These are phyloP conservation scores for Thelonectria olida DNA, from an alignment of 2,329 filamentous ascomycete species.

Conservation along the genomic window DNA sequence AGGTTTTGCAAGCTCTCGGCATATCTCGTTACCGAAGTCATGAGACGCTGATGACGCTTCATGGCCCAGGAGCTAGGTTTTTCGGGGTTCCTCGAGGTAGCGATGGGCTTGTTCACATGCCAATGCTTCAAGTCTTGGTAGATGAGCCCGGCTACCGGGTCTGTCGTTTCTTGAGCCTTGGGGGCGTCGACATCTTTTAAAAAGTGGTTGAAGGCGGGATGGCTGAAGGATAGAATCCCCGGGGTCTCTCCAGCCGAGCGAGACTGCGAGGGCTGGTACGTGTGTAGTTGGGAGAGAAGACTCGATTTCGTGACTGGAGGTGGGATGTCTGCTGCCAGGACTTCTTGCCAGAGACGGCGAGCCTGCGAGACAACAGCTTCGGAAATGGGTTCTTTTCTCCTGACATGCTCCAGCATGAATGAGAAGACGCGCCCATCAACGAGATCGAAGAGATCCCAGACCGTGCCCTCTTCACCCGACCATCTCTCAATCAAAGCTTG, in stretches of 20 bases:
- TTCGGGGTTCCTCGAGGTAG: conserved; percentile 50
- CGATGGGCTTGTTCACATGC: conserved; percentile 66
- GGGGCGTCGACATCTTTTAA: conserved; percentile 53
- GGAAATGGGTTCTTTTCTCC: not conserved
- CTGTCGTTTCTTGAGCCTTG: conserved; percentile 38
- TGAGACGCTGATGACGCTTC: conserved; percentile 68
- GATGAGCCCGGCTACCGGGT: conserved; percentile 42
- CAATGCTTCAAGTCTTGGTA: conserved; percentile 66
- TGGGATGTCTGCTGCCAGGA: not conserved
- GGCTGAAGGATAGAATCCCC: conserved; percentile 54
- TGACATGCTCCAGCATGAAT: conserved; percentile 28
- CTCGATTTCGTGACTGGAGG: conserved; percentile 2
- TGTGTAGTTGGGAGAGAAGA: not conserved
- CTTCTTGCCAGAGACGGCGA: conserved; percentile 1
- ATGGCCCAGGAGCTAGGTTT: conserved; percentile 43
- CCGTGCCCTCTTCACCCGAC: not conserved
- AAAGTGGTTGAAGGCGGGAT: conserved; percentile 56
- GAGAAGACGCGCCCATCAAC: conserved; percentile 44
- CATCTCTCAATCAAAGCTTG: conserved; percentile 26
- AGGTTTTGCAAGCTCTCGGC: conserved; percentile 75
- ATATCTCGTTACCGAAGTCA: conserved; percentile 74
- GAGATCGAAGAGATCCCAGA: conserved; percentile 45
- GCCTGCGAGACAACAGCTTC: conserved; percentile 9
- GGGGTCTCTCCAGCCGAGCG: not conserved
- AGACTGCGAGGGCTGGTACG: not conserved